Evolutionary conservation across 306 rosid species (phyloP), one percentile per base, ranked within the genome.

Genomic region (Nissolia schottii): DNA sequence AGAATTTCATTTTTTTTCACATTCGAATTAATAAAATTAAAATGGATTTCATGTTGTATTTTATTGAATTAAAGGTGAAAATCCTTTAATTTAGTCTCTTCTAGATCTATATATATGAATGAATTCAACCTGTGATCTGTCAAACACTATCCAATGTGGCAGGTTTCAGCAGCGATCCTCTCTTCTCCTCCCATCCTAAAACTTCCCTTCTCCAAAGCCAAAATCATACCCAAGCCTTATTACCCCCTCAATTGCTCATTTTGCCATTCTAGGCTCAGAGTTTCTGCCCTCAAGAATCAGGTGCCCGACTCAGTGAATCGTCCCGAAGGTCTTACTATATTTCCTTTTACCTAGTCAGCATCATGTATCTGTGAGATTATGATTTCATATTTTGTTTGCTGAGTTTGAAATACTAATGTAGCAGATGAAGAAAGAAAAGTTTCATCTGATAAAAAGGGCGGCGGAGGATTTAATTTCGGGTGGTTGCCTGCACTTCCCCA

Each of bases 401-500:
- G 51, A 45, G 2, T 45, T 45, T 11, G 19, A n/a, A 45, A n/a
- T 45, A 3, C 7, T 46, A 24, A 53, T 57, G 13, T 29, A 70
- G 75, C 84, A 80, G 89, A 80, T 35, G 28, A 86, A 55, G 87
- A 80, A 38, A 65, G 75, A 20, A 56, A 81, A 0, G 51, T 56
- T n/a, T 56, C 38, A 9, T 58, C 23, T 56, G 57, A 18, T 28
- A 76, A 50, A 50, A 70, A 66, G 31, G 72, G 61, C 19, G 71
- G 43, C 16, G 83, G 34, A 40, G 76, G 80, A 25, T 46, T 54
- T 48, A 90, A 89, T 56, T 60, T 50, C 13, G 92, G 89, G 46
- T 92, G 98, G 96, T 69, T 90, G n/a, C 86, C 89, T 27, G 82
- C 91, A 73, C 86, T 92, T 77, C 96, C 95, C 57, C 98, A 90